A percentile compares a stretch with the other conserved stretches of the same genome.
Conservation (phyloP, 805 yeast species). For the Cyberlindnera galapagoensis region DNA sequence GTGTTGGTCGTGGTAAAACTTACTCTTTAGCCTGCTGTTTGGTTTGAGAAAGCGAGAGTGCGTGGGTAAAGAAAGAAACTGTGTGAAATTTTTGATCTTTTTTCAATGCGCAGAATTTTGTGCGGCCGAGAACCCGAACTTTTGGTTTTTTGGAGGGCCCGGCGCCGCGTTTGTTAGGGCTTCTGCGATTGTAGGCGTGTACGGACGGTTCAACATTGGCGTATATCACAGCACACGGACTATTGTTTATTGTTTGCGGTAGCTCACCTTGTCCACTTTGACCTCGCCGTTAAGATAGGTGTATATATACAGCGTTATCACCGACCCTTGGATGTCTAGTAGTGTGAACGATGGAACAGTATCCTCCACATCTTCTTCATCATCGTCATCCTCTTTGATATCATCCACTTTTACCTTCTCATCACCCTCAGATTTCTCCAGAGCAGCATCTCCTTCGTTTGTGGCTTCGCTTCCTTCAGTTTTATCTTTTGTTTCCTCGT, state of each 20-base stretch:
- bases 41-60: not conserved
- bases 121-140: too few relatives aligned
- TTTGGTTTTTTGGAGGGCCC: too few relatives aligned
- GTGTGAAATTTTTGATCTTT: too few relatives aligned
- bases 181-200: too few relatives aligned
- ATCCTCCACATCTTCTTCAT: conserved; percentile 18
- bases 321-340: conserved; percentile 73
- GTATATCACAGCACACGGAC: too few relatives aligned
- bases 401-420: conserved; percentile 30
- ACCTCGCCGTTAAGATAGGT: conserved; percentile 76
- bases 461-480: conserved; percentile 12
- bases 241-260: too few relatives aligned
- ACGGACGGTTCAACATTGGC: too few relatives aligned
- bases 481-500: conserved; percentile 10
- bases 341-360: conserved; percentile 80
- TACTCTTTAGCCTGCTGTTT: not conserved
- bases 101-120: not conserved
- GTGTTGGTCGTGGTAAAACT: not conserved
- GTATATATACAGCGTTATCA: conserved; percentile 80
- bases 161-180: too few relatives aligned
- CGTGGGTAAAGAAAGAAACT: not conserved
- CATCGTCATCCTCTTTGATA: conserved; percentile 24
- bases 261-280: conserved; percentile 81
- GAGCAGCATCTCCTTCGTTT: conserved; percentile 34
- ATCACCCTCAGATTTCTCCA: conserved; percentile 33